Evolutionary conservation across 495 filamentous ascomycete genomes (phyloP), one percentile per base, ranked within the genome.

Genomic region (Pyronema domesticum): DNA sequence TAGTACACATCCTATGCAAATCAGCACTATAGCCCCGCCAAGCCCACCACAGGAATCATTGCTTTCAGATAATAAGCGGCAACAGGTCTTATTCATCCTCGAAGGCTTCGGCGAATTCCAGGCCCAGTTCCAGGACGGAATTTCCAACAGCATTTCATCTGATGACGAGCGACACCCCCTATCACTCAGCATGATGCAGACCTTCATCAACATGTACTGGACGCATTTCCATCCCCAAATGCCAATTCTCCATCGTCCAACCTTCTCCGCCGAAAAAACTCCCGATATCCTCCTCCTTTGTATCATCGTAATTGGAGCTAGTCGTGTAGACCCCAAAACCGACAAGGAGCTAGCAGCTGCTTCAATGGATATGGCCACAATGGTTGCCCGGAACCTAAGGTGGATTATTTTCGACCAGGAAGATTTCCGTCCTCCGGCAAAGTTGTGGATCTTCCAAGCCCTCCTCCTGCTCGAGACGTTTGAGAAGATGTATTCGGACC

Each of bases 371-470:
- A 71, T 96, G 30, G 83, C 87, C 40, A 84, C 83, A 64, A 91
- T 95, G 64, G 71, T 95, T 37, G 85, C 86, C 2, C 89, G 84
- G 83, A 86, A 94, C 71, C 69, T 96, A 9, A 76, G 91, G 33
- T 95, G 89, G 83, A 82, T 89, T 52, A 70, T 71, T 10, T 95
- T 96, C 63, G 87, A 83, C 71, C 83, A 95, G 65, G 74, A 76
- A 23, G 87, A 94, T 67, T 94, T 89, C 68, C 73, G 83, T n/a
- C 89, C 91, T 7, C 89, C 91, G 3, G 91, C 91, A 13, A 91
- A 94, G 68, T 73, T 98, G n/a, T 98, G 91, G 91, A 77, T 94
- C 15, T 95, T 96, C 68, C 91, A 98, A 65, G 82, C 91, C 0
- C 71, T 96, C 40, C 67, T 98, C 11, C 72, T 98, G 6, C 73